phyloP scores from a whole-genome alignment of 305 asterid genomes.

The Nicotiana rustica region DNA sequence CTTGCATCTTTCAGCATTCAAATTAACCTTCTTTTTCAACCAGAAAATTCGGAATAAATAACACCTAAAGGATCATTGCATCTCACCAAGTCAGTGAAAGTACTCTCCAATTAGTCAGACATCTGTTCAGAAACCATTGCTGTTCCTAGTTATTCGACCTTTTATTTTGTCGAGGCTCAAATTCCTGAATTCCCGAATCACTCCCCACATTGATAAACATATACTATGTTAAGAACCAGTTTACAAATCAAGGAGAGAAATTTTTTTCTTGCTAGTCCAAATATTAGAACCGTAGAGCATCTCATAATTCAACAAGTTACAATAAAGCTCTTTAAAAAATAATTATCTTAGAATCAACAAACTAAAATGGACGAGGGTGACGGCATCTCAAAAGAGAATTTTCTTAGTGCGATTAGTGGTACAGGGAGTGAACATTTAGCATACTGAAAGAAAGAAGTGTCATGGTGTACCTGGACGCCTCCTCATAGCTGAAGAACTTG shows the following conservation, averaged over 20 bases:
- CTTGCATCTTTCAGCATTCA: slow-evolving; percentile 1
- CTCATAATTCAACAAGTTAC: slow-evolving; percentile 9
- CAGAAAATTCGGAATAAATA: neutral
- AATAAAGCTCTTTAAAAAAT: neutral
- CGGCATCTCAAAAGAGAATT: slow-evolving; percentile 10
- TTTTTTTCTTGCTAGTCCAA: neutral
- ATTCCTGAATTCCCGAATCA: slow-evolving; percentile 1
- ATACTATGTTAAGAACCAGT: neutral
- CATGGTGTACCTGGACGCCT: slow-evolving; percentile 47
- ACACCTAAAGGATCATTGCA: neutral
- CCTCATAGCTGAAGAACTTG: slow-evolving; percentile 53
- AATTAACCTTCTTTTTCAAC: slow-evolving; percentile 11
- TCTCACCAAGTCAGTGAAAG: slow-evolving; percentile 18
- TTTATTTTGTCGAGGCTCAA: neutral
- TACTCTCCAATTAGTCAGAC: slow-evolving; percentile 19
- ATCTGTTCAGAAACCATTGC: neutral
- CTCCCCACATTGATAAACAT: neutral
- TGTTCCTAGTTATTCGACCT: slow-evolving; percentile 11
- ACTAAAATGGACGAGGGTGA: neutral
- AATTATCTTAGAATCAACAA: neutral
- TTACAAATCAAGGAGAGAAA: neutral
- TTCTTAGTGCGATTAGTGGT: neutral
- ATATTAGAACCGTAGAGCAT: neutral
- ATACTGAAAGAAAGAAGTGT: neutral
- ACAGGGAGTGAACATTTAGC: neutral